phyloP scores from a whole-genome alignment of 2,329 filamentous ascomycete species.

The Phoma sp. region DNA sequence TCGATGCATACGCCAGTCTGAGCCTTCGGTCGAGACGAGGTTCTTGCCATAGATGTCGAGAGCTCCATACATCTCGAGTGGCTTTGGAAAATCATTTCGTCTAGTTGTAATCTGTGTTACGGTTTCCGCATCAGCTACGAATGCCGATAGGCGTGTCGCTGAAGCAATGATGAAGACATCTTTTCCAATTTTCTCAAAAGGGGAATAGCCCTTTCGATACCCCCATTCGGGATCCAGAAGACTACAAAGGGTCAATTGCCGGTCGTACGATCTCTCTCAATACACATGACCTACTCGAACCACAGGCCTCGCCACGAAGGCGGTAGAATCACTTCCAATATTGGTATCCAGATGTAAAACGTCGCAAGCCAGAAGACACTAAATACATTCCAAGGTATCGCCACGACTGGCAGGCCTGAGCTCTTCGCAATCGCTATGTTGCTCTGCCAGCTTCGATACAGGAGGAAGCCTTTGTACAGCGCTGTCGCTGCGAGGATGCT shows the following conservation, averaged over 20 bases:
- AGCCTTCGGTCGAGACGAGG: constrained; percentile 72
- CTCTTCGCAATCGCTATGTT: constrained; percentile 55
- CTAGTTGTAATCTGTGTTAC: constrained; percentile 70
- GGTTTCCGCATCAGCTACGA: constrained; percentile 68
- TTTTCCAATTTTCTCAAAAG: constrained; percentile 63
- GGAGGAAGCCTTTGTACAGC: constrained; percentile 39
- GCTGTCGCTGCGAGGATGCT: constrained; percentile 37
- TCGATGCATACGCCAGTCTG: constrained; percentile 73
- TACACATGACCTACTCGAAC: constrained; percentile 61
- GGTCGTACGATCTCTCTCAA: neutral
- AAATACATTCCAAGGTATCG: constrained; percentile 55
- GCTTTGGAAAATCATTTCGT: constrained; percentile 75
- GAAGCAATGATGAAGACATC: constrained; percentile 71
- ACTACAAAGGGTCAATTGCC: constrained; percentile 42
- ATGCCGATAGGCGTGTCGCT: constrained; percentile 60
- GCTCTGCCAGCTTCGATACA: constrained; percentile 46
- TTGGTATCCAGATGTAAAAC: constrained; percentile 60
- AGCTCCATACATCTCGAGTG: constrained; percentile 63
- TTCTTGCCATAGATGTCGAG: constrained; percentile 74
- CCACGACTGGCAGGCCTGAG: constrained; percentile 55
- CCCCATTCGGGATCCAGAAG: constrained; percentile 66
- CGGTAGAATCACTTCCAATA: constrained; percentile 62
- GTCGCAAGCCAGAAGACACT: constrained; percentile 64
- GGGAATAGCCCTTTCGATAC: constrained; percentile 62
- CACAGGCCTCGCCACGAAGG: constrained; percentile 62